These are phyloP conservation scores for Maudiozyma pseudohumilis DNA, from an alignment of 805 yeast genomes.

Conservation along the genomic window DNA sequence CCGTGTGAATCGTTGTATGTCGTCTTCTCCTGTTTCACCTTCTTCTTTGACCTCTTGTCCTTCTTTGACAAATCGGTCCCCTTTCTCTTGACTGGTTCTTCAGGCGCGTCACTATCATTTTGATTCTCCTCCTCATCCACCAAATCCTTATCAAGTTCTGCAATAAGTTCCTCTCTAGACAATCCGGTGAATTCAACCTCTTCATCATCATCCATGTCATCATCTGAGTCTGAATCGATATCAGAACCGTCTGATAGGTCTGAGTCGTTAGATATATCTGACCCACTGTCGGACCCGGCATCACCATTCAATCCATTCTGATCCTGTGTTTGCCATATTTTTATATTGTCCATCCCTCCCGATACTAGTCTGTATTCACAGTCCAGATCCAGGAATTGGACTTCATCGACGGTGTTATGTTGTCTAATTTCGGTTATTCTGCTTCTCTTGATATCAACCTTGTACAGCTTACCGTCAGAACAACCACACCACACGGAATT, in stretches of 20 bases:
- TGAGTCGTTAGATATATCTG: not conserved
- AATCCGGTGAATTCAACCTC: conserved; percentile 17
- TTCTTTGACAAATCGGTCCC: conserved; percentile 11
- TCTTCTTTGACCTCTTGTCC: conserved; percentile 28
- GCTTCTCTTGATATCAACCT: conserved; percentile 57
- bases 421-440: conserved; percentile 53
- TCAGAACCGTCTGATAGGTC: conserved; percentile 7
- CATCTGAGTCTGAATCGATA: conserved; percentile 15
- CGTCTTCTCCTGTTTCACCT: conserved; percentile 32
- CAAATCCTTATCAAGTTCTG: conserved; percentile 25
- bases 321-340: conserved; percentile 51
- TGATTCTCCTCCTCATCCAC: conserved; percentile 7
- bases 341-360: conserved; percentile 75
- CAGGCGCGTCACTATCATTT: conserved; percentile 5
- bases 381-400: conserved; percentile 67
- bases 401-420: conserved; percentile 68
- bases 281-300: conserved; percentile 12
- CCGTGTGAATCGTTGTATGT: conserved; percentile 52
- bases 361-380: conserved; percentile 67
- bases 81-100: conserved; percentile 10
- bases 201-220: conserved; percentile 4
- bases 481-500: conserved; percentile 68
- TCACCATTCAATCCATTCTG: conserved; percentile 21
- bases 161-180: conserved; percentile 25
- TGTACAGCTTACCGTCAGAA: conserved; percentile 62